Conservation (phyloP, 2,329 filamentous ascomycete genomes). For the Aspergillus pseudoviridinutans region DNA sequence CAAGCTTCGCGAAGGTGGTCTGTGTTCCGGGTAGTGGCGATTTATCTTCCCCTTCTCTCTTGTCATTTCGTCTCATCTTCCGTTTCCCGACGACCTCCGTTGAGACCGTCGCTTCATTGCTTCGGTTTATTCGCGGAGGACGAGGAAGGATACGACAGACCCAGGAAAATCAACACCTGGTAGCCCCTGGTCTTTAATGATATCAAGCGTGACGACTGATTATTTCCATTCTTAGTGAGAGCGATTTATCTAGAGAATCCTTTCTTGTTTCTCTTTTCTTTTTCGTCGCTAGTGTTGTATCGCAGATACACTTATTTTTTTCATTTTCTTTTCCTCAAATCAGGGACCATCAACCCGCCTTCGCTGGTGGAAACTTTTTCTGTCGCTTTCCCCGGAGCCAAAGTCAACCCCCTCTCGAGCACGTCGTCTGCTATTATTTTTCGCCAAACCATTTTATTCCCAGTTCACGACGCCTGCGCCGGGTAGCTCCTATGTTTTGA, state of each 20-base stretch:
- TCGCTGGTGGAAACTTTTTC: constrained; percentile 1
- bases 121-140: neutral
- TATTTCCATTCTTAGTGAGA: constrained; percentile 6
- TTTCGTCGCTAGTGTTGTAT: neutral
- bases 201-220: constrained; percentile 16
- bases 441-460: neutral
- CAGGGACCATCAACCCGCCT: constrained; percentile 1
- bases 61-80: constrained; percentile 13
- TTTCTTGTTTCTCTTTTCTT: constrained; percentile 10
- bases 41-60: neutral
- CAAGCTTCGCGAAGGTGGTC: constrained; percentile 5
- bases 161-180: neutral
- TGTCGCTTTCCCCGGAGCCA: constrained; percentile 1
- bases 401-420: constrained; percentile 3
- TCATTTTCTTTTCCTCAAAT: constrained; percentile 7
- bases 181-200: constrained; percentile 4
- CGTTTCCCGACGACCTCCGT: constrained; percentile 4
- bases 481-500: constrained; percentile 30
- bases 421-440: constrained; percentile 8
- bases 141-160: neutral
- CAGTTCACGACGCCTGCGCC: constrained; percentile 6
- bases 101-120: neutral
- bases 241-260: constrained; percentile 3
- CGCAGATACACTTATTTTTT: constrained; percentile 10
- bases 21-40: constrained; percentile 14